phyloP scores from a whole-genome alignment of 73 alveolate genomes.

The Tetrahymena elliotti region DNA sequence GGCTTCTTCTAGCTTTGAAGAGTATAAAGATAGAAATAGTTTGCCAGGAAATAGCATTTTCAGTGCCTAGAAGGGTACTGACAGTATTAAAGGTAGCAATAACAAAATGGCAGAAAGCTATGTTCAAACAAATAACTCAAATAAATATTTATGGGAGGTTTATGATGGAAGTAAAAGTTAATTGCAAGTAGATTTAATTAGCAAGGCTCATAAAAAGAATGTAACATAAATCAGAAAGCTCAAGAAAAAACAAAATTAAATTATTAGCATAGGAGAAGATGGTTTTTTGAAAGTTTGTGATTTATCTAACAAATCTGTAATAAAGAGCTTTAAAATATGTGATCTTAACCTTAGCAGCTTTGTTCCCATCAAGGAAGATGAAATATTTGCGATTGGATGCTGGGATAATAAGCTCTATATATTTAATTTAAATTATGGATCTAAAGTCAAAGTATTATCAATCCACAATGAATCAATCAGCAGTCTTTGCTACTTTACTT shows the following conservation, averaged over 20 bases:
- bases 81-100: neutral
- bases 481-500: conserved; percentile 2
- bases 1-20: neutral
- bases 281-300: conserved; percentile 44
- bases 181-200: conserved; percentile 14
- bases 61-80: neutral
- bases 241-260: neutral
- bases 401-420: conserved; percentile 46
- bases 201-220: conserved; percentile 5
- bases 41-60: neutral
- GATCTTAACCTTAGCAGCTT: conserved; percentile 41
- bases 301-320: conserved; percentile 7
- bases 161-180: neutral
- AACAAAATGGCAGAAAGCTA: neutral
- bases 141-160: neutral
- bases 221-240: conserved; percentile 4
- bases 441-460: conserved; percentile 14
- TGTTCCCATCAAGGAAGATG: conserved; percentile 37
- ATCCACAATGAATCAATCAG: conserved; percentile 49
- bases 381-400: conserved; percentile 47
- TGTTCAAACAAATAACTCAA: neutral
- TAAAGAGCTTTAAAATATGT: conserved; percentile 41
- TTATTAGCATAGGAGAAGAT: conserved; percentile 47
- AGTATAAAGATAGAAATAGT: neutral
- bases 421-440: conserved; percentile 43